Evolutionary conservation across 768 basidiomycete species (phyloP), one percentile per base, ranked within the genome.

Genomic region (Epithele typhae): DNA sequence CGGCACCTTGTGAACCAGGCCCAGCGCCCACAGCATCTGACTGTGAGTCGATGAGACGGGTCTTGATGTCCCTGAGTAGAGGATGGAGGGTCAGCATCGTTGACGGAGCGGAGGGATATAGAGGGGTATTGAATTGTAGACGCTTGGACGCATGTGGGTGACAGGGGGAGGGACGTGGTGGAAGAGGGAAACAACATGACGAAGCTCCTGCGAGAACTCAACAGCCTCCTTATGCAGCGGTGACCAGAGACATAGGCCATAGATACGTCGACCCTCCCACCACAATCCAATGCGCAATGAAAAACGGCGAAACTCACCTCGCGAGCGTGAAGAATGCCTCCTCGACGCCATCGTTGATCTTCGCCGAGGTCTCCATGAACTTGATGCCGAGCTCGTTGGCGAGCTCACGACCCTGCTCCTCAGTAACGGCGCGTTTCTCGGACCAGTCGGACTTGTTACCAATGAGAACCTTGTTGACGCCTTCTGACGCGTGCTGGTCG

Each of bases 401-500:
- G 36, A 99, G 79, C 58, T 87, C 88, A 48, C 84, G 84, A 34
- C 96, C 95, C 69, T 93, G 90, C 60, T 92, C 88, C 64, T 88
- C 84, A 4, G 91, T 84, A 46, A 99, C 90, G 12, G 84, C 87
- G 55, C 87, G 82, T 73, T 96, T 97, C 68, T 97, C 95, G 46
- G 84, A 82, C 92, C 94, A 96, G 67, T 99, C 96, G 36, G 89
- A 97, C 69, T 99, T 99, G 75, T 99, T 99, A 32, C 96, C 96
- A 55, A 98, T 90, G 43, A 98, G 82, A 51, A 99, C 91, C 81
- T 98, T 98, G 82, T 98, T 98, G 54, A 98, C 96, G 30, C 92
- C 93, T 56, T 98, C 92, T 1, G 95, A 96, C 30, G 96, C 96
- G 64, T 98, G 94, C 64, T 97, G 95, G 68, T 98, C 96, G 55